A percentile compares a stretch with the other conserved stretches of the same genome.
Evolutionary conservation across 805 yeast genomes (phyloP).

Genomic region (Saccharomycopsis sp.): DNA sequence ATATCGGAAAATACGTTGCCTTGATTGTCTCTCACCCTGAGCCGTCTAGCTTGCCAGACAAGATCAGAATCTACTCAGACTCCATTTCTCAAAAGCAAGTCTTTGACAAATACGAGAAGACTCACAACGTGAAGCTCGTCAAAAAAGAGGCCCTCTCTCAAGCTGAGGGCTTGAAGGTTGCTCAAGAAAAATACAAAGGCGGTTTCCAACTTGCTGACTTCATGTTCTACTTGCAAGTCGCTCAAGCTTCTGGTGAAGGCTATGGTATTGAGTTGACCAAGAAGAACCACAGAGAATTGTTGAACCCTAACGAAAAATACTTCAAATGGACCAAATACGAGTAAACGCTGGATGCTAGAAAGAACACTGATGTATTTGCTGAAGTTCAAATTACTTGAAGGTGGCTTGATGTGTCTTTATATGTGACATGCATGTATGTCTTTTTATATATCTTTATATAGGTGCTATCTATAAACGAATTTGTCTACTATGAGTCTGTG

Average conservation of each 20-base stretch:
- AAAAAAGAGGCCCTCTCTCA: conserved; percentile 27
- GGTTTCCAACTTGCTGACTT: conserved; percentile 30
- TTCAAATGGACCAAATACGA: conserved; percentile 38
- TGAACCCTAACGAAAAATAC: conserved; percentile 39
- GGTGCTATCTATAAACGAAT: too few species aligned
- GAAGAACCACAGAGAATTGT: conserved; percentile 34
- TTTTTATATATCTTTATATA: too few species aligned
- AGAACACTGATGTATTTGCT: too few species aligned
- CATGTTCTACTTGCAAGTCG: conserved; percentile 31
- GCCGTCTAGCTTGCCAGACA: conserved; percentile 37
- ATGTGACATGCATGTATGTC: too few species aligned
- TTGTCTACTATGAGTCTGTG: too few species aligned
- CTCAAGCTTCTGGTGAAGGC: conserved; percentile 36
- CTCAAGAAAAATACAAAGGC: conserved; percentile 25
- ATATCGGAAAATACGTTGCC: conserved; percentile 40
- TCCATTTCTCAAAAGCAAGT: conserved; percentile 34
- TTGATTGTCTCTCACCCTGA: conserved; percentile 33
- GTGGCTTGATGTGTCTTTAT: too few species aligned
- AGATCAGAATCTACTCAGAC: conserved; percentile 37
- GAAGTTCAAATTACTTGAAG: too few species aligned
- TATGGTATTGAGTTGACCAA: conserved; percentile 31
- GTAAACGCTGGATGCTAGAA: too few species aligned
- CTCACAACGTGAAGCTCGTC: conserved; percentile 31
- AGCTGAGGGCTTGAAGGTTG: conserved; percentile 30
- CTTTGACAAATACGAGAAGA: conserved; percentile 34